Evolutionary conservation across 306 rosid species (phyloP), one percentile per base, ranked within the genome.

Genomic region (Vicia faba): DNA sequence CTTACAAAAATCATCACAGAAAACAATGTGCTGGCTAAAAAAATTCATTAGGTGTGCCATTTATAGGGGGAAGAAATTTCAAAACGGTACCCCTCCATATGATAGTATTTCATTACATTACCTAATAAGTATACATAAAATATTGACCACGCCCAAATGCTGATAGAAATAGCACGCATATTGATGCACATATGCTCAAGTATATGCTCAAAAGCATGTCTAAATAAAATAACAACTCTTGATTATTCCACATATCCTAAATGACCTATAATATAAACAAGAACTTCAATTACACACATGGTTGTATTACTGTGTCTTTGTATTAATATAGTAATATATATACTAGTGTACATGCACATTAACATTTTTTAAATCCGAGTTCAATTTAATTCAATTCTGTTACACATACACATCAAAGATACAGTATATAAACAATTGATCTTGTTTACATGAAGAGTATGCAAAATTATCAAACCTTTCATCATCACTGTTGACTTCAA

Each of bases 401-500:
- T 49, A 16, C 16, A 10, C 13, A 46, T 28, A 4, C 46, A 36
- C 33, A 63, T 41, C 9, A 41, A 61, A 20, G 59, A 61, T 19
- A 53, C 38, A 57, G 9, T 8, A 45, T 4, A 48, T 18, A 35
- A 62, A 74, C 61, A 63, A 50, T 19, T 23, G n/a, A 56, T 16
- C 15, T 11, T 29, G 40, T 20, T n/a, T 41, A 64, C 8, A 46
- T 19, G 61, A 25, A 40, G 69, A 55, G 71, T 60, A 41, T 19
- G 55, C 39, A 16, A 65, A 44, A 70, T 49, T 67, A 77, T 58
- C 35, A 64, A 90, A 90, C 98, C 98, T 93, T 63, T 93, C 99
- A 33, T 86, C 84, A 16, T 88, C 96, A 76, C 96, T 90, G 83
- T 90, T 88, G 71, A 83, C 91, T 71, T 93, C 98, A 70, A 83